Conservation (phyloP, 1,284 basidiomycete species). For the Cutaneotrichosporon cavernicola region DNA sequence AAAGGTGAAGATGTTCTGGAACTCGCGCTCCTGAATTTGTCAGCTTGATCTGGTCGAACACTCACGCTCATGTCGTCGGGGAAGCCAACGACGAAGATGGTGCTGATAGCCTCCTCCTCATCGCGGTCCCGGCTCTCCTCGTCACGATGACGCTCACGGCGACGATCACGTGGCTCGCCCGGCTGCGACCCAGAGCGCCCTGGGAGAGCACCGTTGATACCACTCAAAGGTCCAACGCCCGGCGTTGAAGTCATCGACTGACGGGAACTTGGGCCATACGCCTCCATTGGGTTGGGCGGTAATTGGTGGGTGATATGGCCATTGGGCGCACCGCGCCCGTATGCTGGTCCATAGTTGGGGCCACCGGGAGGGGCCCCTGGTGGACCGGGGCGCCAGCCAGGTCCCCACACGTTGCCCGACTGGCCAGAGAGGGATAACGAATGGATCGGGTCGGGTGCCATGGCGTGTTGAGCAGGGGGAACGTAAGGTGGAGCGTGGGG, state of each 20-base stretch:
- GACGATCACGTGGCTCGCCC: conserved; percentile 25
- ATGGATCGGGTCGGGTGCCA: conserved; percentile 50
- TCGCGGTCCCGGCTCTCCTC: conserved; percentile 36
- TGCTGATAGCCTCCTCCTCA: conserved; percentile 85
- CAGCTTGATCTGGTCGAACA: conserved; percentile 27
- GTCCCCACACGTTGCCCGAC: conserved; percentile 22
- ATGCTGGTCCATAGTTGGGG: conserved; percentile 19
- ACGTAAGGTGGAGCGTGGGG: conserved; percentile 46
- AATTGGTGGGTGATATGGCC: conserved; percentile 28
- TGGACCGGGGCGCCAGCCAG: conserved; percentile 26
- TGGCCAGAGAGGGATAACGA: conserved; percentile 24
- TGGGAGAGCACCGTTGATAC: conserved; percentile 15
- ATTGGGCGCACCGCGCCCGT: conserved; percentile 20
- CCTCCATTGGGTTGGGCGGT: conserved; percentile 28
- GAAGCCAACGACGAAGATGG: conserved; percentile 98
- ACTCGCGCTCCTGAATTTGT: conserved; percentile 79
- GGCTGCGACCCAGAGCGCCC: conserved; percentile 23
- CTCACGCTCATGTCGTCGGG: conserved; percentile 96
- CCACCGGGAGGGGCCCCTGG: conserved; percentile 14
- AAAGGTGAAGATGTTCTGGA: conserved; percentile 99
- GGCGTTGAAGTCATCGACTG: conserved; percentile 28
- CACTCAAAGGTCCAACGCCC: conserved; percentile 16
- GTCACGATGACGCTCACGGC: conserved; percentile 27
- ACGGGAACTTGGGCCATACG: conserved; percentile 27
- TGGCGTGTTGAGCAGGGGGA: conserved; percentile 50